Evolutionary conservation across 306 rosid genomes (phyloP), one percentile per base, ranked within the genome.

Genomic region (Castanopsis chinensis): DNA sequence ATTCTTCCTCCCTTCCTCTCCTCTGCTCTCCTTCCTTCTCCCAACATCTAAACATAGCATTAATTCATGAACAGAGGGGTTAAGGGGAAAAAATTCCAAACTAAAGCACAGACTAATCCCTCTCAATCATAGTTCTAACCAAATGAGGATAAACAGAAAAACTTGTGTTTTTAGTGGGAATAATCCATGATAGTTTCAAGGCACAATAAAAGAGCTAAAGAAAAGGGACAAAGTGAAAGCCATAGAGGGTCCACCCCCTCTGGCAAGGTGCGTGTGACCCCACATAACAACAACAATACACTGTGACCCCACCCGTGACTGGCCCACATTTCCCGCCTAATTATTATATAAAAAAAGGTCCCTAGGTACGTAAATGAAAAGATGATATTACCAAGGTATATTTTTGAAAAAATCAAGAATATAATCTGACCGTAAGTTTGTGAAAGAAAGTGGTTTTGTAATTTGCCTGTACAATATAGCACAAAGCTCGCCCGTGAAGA

Each of bases 251-350:
- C 76, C 53, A 5, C 73, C 63, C 69, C 13, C 45, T 30, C 32
- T 41, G 64, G 21, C 43, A 30, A 54, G 33, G 32, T 71, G 73
- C 59, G 23, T n/a, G 53, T 65, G 78, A 73, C 51, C 41, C 75
- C 69, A 49, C 7, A 6, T 21, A 73, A 21, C 51, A 59, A 49
- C 55, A 68, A 5, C 18, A 64, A 4, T n/a, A 9, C 3, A 33
- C 5, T 68, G 59, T 64, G 78, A 82, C 71, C 78, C 76, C 84
- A 78, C 83, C 28, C 69, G 56, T 43, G 67, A 69, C 61, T 74
- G 84, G 27, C 86, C 89, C 80, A 81, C 88, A 43, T 43, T 86
- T 82, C 85, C 92, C 88, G 87, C 87, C 87, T 86, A 86, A 84
- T 18, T 41, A 41, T 41, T 41, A 59, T 60, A 80, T 35, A 25